Conservation (phyloP, 805 yeast species). For the Suhomyces sp. region DNA sequence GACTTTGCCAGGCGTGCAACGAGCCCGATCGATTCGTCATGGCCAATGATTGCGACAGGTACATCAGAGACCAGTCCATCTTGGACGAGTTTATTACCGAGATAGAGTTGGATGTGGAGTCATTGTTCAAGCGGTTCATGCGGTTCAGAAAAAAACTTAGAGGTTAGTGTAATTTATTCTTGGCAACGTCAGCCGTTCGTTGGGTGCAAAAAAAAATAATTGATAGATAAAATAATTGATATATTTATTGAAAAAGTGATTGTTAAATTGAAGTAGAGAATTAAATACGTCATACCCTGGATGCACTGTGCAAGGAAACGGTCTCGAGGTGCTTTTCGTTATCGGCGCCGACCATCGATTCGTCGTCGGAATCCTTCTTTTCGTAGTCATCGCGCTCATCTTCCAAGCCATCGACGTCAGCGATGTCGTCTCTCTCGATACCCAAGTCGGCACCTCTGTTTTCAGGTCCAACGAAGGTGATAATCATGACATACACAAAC, state of each 20-base stretch:
- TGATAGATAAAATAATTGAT: background rate
- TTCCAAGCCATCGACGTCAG: constrained; percentile 7
- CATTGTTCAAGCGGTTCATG: constrained; percentile 9
- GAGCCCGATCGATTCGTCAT: constrained; percentile 7
- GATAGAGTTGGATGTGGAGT: constrained; percentile 13
- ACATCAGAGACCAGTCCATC: constrained; percentile 11
- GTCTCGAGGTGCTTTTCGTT: background rate
- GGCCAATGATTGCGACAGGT: constrained; percentile 12
- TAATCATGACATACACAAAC: constrained; percentile 47
- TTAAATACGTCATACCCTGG: constrained; percentile 1
- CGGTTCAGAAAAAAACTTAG: constrained; percentile 7
- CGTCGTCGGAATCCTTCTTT: constrained; percentile 3
- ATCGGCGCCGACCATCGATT: background rate
- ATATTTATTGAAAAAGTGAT: too few species aligned
- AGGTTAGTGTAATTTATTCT: background rate
- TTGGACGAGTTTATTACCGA: constrained; percentile 15
- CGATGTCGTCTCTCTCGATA: constrained; percentile 14
- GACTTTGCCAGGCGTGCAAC: constrained; percentile 8
- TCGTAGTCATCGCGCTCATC: constrained; percentile 3
- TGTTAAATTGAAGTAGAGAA: background rate
- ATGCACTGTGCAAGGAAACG: background rate
- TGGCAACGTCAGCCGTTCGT: background rate
- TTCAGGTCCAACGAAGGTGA: constrained; percentile 61
- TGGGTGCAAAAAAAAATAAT: background rate
- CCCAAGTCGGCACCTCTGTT: constrained; percentile 27